Evolutionary conservation across 306 rosid genomes (phyloP).

Genomic region (Potentilla sterilis): DNA sequence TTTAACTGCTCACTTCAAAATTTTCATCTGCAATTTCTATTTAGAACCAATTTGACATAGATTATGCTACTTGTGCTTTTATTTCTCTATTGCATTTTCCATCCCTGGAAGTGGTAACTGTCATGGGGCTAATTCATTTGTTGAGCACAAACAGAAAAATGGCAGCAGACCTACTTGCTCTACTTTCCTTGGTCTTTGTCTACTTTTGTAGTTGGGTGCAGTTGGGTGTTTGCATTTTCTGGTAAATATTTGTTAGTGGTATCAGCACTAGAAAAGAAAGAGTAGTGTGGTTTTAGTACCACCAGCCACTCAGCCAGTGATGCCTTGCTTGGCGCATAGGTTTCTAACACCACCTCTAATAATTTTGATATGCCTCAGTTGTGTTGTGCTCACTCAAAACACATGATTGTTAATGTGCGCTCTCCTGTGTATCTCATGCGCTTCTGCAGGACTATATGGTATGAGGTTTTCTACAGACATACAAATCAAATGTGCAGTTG

Average conservation of each 20-base stretch:
- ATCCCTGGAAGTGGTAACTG: slow-evolving; percentile 13
- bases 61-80: neutral
- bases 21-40: neutral
- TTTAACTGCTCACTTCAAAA: neutral
- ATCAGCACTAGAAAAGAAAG: slow-evolving; percentile 21
- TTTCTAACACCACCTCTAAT: neutral
- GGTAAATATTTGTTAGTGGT: slow-evolving; percentile 11
- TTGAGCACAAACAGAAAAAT: slow-evolving; percentile 34
- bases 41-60: neutral
- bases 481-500: neutral
- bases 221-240: slow-evolving; percentile 1
- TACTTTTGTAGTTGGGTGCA: slow-evolving; percentile 6
- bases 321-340: slow-evolving; percentile 11
- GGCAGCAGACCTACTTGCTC: slow-evolving; percentile 26
- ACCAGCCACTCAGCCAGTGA: slow-evolving; percentile 1
- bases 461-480: neutral
- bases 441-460: neutral
- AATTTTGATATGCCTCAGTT: neutral
- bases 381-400: slow-evolving; percentile 6
- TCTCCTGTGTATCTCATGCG: neutral
- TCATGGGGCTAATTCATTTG: slow-evolving; percentile 4
- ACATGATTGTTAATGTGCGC: neutral
- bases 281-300: neutral
- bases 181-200: slow-evolving; percentile 14
- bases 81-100: too few relatives aligned